A percentile compares a stretch with the other conserved stretches of the same genome.
Conservation (phyloP, 306 rosid species). For the Dryas drummondii region DNA sequence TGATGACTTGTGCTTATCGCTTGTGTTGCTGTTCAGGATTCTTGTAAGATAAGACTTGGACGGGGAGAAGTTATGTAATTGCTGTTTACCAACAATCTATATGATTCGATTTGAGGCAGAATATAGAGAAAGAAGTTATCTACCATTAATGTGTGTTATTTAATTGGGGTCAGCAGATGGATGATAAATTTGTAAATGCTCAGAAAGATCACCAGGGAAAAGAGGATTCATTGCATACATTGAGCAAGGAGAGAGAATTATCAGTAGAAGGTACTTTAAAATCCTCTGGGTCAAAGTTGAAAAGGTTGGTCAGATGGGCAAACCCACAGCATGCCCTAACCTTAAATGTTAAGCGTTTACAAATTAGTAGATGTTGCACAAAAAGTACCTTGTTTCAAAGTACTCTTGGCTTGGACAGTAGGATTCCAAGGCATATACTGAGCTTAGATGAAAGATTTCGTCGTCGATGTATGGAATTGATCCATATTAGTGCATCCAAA, state of each 20-base stretch:
- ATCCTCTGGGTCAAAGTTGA: slow-evolving; percentile 42
- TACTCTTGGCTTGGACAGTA: slow-evolving; percentile 47
- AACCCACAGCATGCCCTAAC: slow-evolving; percentile 46
- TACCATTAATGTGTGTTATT: slow-evolving; percentile 28
- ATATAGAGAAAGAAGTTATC: slow-evolving; percentile 31
- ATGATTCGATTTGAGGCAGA: slow-evolving; percentile 25
- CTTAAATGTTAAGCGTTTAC: slow-evolving; percentile 55
- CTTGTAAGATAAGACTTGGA: slow-evolving; percentile 19
- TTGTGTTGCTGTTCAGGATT: slow-evolving; percentile 28
- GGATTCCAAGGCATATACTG: slow-evolving; percentile 79
- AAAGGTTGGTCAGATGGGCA: slow-evolving; percentile 54
- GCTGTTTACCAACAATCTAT: slow-evolving; percentile 1
- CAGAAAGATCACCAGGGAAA: slow-evolving; percentile 34
- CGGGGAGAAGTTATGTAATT: not conserved
- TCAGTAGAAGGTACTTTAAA: slow-evolving; percentile 45
- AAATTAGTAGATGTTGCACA: slow-evolving; percentile 43
- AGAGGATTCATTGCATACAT: slow-evolving; percentile 36
- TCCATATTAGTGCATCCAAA: slow-evolving; percentile 62
- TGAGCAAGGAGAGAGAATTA: slow-evolving; percentile 44
- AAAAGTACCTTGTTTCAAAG: slow-evolving; percentile 46
- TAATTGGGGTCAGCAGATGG: slow-evolving; percentile 54
- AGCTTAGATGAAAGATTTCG: slow-evolving; percentile 77
- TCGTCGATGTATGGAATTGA: slow-evolving; percentile 72
- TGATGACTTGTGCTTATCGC: slow-evolving; percentile 15
- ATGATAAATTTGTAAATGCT: slow-evolving; percentile 40